A percentile compares a stretch with the other conserved stretches of the same genome.
These are phyloP conservation scores for Linanthus parryae DNA, from an alignment of 148 eudicot genomes.

Conservation along the genomic window DNA sequence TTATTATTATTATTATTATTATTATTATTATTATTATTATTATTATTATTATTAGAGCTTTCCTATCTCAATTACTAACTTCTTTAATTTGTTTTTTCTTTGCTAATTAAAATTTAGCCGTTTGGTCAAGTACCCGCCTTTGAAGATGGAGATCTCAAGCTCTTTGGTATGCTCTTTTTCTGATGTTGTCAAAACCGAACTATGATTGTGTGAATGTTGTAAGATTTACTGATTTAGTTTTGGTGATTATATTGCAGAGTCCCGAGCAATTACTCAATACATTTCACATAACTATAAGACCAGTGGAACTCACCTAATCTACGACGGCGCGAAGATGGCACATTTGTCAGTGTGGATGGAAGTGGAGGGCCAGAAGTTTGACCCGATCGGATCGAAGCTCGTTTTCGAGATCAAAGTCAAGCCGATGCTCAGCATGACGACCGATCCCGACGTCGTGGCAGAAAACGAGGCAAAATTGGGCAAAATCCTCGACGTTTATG, in stretches of 20 bases:
- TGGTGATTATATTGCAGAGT: constrained; percentile 16
- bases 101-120: constrained; percentile 28
- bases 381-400: constrained; percentile 15
- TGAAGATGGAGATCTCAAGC: constrained; percentile 55
- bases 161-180: constrained; percentile 25
- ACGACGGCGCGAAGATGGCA: constrained; percentile 20
- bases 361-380: constrained; percentile 29
- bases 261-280: constrained; percentile 36
- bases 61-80: no score
- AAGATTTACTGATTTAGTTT: background rate
- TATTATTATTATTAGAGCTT: no score
- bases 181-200: background rate
- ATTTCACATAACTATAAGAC: constrained; percentile 14
- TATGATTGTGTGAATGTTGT: background rate
- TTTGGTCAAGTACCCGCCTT: constrained; percentile 64
- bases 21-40: no score
- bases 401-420: constrained; percentile 23
- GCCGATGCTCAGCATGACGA: constrained; percentile 25
- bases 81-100: background rate
- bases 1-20: no score
- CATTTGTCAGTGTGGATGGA: constrained; percentile 26
- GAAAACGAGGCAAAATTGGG: constrained; percentile 34
- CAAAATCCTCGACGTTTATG: constrained; percentile 51
- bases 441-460: constrained; percentile 26
- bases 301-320: constrained; percentile 22